Base-by-base conservation (phyloP, 768 basidiomycete genomes). In the Trametes punicea region DNA sequence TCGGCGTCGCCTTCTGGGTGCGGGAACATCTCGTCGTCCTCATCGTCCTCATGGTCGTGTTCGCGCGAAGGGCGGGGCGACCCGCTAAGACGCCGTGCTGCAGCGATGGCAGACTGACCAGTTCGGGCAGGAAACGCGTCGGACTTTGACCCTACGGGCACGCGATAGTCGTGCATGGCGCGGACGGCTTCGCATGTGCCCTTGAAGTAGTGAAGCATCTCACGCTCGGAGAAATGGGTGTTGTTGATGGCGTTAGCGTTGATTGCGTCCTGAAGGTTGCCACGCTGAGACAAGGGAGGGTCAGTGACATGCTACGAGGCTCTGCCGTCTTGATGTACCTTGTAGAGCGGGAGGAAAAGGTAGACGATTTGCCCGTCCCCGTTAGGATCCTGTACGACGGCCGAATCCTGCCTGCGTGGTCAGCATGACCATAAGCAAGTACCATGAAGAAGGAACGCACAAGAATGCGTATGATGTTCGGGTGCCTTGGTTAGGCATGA, bases 281-380 rank as follows among this genome's bases (percentile, higher is more conserved):
- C 96, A 50, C 87, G 80, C 90, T 93, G 61, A 51, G 34, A 10
- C 18, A 5, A 38, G 10, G 25, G 8, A 26, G 61, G 34, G 2
- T 56, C 38, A 44, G 30, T 4, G 34, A 25, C 23, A 21, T 11
- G 33, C 20, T 7, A 11, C 27, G 3, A 2, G 39, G 31, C 6
- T 21, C 15, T 5, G 18, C 30, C 11, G 26, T n/a, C 5, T 21
- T 15, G 21, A 65, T 74, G 33, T 41, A 88, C 91, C 78, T 91
- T 88, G 76, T 94, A 98, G 30, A 93, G 77, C 0, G 97, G 97
- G 5, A 98, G 76, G 77, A 99, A 98, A 51, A 98, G 84, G 70
- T 97, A 98, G 27, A 97, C 93, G 55, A 98, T 89, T 71, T 96
- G 89, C 10, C 93, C 93, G 45, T 94, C 93, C 13, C 92, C 94